These are phyloP conservation scores for Paraurostyla sp. DNA, from an alignment of 73 alveolate genomes.

Conservation along the genomic window DNA sequence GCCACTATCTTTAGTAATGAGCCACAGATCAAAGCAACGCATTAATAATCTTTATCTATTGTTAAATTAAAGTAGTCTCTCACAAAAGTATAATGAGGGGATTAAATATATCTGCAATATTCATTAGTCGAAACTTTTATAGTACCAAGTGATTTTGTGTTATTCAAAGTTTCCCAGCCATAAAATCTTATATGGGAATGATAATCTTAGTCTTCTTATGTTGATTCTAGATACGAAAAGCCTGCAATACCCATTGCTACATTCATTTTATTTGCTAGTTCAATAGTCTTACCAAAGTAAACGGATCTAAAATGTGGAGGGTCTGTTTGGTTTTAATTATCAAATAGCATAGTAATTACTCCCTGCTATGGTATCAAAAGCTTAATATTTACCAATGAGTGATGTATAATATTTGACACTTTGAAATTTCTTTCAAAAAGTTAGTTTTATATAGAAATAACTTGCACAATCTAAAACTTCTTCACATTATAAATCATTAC, in stretches of 20 bases:
- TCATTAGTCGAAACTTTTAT: not conserved
- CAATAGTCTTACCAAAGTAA: not conserved
- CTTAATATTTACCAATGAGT: not conserved
- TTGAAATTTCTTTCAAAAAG: not conserved
- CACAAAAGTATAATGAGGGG: not conserved
- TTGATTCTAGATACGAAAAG: not conserved
- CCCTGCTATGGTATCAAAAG: not conserved
- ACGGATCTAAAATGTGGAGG: not conserved
- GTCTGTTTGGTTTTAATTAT: not conserved
- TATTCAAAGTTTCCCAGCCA: not conserved
- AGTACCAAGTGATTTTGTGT: not conserved
- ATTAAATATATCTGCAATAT: not conserved
- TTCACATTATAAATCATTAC: not conserved
- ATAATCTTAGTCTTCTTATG: not conserved
- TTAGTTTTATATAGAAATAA: not conserved
- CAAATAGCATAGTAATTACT: not conserved
- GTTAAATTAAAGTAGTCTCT: not conserved
- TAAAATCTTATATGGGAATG: not conserved
- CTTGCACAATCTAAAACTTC: not conserved
- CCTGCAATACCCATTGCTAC: not conserved
- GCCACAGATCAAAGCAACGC: not conserved
- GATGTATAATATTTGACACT: not conserved
- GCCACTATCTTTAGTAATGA: not conserved
- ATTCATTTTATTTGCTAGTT: not conserved
- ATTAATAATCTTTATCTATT: not conserved